A percentile compares a stretch with the other conserved stretches of the same genome.
Conservation (phyloP, 495 filamentous ascomycete species). For the Daldinia bambusicola region DNA sequence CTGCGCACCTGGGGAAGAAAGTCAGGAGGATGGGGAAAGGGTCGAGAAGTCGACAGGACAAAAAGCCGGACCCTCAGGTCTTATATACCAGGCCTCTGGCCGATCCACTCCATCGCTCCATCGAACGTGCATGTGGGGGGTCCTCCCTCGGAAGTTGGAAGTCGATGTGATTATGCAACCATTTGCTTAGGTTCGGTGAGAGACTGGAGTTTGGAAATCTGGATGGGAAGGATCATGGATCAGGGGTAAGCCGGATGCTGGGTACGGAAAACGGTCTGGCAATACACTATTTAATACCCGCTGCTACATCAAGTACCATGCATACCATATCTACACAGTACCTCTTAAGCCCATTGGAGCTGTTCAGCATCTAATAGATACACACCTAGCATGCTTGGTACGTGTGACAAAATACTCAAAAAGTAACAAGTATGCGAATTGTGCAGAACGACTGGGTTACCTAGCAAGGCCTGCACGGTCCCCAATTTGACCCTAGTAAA, state of each 20-base stretch:
- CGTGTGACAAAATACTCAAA: conserved; percentile 34
- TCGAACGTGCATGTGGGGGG: conserved; percentile 36
- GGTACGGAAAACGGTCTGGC: conserved; percentile 20
- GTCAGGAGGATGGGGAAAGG: not conserved
- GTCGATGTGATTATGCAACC: conserved; percentile 32
- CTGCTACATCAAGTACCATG: conserved; percentile 27
- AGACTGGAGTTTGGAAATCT: conserved; percentile 31
- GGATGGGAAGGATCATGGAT: conserved; percentile 39
- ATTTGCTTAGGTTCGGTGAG: conserved; percentile 38
- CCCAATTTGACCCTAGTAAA: conserved; percentile 30
- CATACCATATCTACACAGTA: not conserved
- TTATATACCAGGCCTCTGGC: conserved; percentile 11
- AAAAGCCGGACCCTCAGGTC: not conserved
- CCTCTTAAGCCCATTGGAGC: conserved; percentile 1
- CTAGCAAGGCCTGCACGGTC: conserved; percentile 34
- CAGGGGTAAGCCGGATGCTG: conserved; percentile 30
- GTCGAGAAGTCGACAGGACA: not conserved
- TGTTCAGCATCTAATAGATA: conserved; percentile 23
- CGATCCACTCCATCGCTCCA: not conserved
- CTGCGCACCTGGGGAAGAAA: not conserved
- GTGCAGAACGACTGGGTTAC: conserved; percentile 37
- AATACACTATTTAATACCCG: conserved; percentile 15
- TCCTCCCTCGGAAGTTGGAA: conserved; percentile 14
- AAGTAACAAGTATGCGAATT: conserved; percentile 28
- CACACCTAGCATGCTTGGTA: conserved; percentile 22